Base-by-base conservation (phyloP, 208 protist genomes). In the Trichomonas vaginalis region DNA sequence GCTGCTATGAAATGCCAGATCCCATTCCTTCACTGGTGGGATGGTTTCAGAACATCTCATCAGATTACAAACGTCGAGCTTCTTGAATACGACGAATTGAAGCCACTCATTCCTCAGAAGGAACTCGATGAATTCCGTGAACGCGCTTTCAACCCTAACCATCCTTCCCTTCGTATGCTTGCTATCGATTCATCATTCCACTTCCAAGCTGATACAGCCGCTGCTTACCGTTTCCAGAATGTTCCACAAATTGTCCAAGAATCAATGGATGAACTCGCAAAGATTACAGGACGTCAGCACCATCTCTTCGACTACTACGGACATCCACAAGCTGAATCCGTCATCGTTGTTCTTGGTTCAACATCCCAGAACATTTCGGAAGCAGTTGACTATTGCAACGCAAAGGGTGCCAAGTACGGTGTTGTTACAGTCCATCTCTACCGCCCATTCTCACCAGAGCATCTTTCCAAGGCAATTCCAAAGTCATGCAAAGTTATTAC, bases 281-380 rank as follows among this genome's bases (percentile, higher is more conserved):
- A 96, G 45, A 35, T 97, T 14, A 97, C 96, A 35, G 97, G 97
- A 42, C 82, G 97, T 3, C 2, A 37, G 12, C 97, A 97, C 96
- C 37, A 97, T 0, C 46, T 97, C 42, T 97, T 97, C 80, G 96
- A 98, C 23, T 98, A 98, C 90, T 42, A 90, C 39, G 97, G 97
- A 45, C 70, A 90, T 17, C 95, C 92, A 9, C 96, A 97, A 46
- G 97, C 97, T 35, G 95, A 97, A 21, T 32, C 86, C 47, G 97
- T 98, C 45, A 96, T 98, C 95, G 51, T 98, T 40, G 14, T 97
- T 0, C 97, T 98, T 96, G 97, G 97, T 39, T 86, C 96, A 35
- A 96, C 61, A 51, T 40, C 51, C 32, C 12, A 42, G 35, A 86
- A 37, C 9, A 37, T 86, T 17, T 35, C 3, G 10, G 35, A 86